Evolutionary conservation across 1,284 basidiomycete genomes (phyloP), one percentile per base, ranked within the genome.

Genomic region (Tilletia indica): DNA sequence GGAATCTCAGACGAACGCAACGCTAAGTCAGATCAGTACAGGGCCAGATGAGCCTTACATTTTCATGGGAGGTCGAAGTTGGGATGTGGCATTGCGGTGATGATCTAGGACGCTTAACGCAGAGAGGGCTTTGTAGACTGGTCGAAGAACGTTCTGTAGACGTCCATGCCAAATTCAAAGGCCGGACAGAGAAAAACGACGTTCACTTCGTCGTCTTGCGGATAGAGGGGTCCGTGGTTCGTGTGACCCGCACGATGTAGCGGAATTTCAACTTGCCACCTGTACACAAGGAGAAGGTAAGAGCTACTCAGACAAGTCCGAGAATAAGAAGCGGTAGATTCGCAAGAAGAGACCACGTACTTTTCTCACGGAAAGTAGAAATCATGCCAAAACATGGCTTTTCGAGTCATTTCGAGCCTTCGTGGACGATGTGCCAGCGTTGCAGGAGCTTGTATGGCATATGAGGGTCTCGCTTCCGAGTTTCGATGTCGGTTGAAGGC

Each of bases 371-470:
- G 2, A 74, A 73, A 2, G 74, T 73, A 54, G 72, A 74, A 9
- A 78, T 49, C 77, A 78, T 78, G 0, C 73, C 78, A 16, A 78
- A 82, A 71, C 80, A 81, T 21, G 80, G 80, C 54, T 81, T 81
- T 12, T 73, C 79, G 56, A 78, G 76, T 6, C 68, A 66, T 3
- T 70, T 70, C 2, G 71, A 71, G 1, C 69, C 61, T n/a, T 70
- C 68, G 34, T 81, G 77, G 31, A 80, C 80, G 71, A 77, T 75
- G 21, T 79, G 61, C 61, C 71, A 81, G 56, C 76, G 72, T 58
- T 81, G 79, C 36, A 80, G 70, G 8, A 77, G 72, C 38, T 73
- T 68, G 69, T 80, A 80, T 11, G 80, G 80, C 12, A 81, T n/a
- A 42, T 71, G 71, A 64, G 72, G 72, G 51, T 81, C 80, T 1